phyloP scores from a whole-genome alignment of 257 asterid species.

The Rauvolfia tetraphylla region DNA sequence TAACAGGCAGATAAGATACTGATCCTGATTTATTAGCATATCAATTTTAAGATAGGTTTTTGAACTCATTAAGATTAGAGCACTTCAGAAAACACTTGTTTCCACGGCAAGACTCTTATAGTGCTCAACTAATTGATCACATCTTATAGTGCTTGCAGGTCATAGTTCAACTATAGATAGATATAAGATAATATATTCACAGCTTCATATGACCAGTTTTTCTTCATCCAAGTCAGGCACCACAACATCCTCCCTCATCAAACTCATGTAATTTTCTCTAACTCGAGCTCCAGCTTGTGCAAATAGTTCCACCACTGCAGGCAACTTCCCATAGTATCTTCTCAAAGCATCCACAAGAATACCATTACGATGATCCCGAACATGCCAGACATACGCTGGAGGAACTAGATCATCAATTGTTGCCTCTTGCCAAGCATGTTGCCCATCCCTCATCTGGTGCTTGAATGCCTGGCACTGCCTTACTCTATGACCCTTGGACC shows the following conservation, averaged over 20 bases:
- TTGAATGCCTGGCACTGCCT: slow-evolving; percentile 77
- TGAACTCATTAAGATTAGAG: neutral
- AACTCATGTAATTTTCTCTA: slow-evolving; percentile 28
- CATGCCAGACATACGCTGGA: slow-evolving; percentile 66
- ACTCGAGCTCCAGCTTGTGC: slow-evolving; percentile 58
- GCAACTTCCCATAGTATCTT: slow-evolving; percentile 63
- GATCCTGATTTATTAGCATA: neutral
- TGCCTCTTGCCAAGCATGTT: slow-evolving; percentile 82
- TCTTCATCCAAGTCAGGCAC: slow-evolving; percentile 57
- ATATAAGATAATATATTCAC: neutral
- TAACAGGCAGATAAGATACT: neutral
- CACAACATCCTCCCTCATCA: slow-evolving; percentile 51
- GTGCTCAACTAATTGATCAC: neutral
- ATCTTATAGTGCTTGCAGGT: neutral
- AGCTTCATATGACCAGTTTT: slow-evolving; percentile 45
- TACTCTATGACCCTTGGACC: slow-evolving; percentile 73
- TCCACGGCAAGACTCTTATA: neutral
- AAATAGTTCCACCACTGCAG: slow-evolving; percentile 60
- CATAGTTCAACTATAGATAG: neutral
- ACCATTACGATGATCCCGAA: slow-evolving; percentile 9
- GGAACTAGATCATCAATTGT: slow-evolving; percentile 51
- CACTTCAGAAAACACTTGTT: neutral
- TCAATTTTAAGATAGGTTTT: neutral
- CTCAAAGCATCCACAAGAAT: slow-evolving; percentile 46
- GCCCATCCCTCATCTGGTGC: slow-evolving; percentile 84